Percentiles rank a stretch among this genome's conserved stretches.
Conservation (phyloP, 2,329 filamentous ascomycete genomes). For the Alternaria postmessia region DNA sequence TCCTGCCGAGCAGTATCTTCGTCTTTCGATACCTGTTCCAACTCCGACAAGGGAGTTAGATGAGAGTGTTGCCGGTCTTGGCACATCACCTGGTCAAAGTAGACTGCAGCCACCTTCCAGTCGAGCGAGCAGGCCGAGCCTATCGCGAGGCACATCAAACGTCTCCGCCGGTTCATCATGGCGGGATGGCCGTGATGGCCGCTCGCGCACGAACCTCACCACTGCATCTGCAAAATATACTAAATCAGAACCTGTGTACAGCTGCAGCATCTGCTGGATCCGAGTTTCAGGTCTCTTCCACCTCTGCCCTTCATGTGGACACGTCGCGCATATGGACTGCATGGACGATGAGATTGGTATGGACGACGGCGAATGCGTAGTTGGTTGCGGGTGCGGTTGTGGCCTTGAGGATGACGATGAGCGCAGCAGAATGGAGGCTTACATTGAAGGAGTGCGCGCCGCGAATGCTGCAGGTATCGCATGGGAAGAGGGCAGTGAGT, state of each 20-base stretch:
- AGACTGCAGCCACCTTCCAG: constrained; percentile 26
- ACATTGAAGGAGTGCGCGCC: constrained; percentile 39
- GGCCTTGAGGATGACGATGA: constrained; percentile 39
- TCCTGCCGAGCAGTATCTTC: constrained; percentile 40
- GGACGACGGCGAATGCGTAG: constrained; percentile 42
- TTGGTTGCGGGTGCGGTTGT: constrained; percentile 41
- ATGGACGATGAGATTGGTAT: constrained; percentile 36
- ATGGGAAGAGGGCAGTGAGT: constrained; percentile 39
- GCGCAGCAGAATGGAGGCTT: constrained; percentile 38
- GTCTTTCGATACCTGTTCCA: constrained; percentile 40
- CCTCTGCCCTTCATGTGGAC: constrained; percentile 47
- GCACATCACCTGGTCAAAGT: constrained; percentile 26
- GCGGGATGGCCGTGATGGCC: constrained; percentile 21
- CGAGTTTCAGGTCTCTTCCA: constrained; percentile 47
- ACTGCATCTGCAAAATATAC: constrained; percentile 18
- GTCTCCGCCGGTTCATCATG: constrained; percentile 34
- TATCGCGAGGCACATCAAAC: constrained; percentile 41
- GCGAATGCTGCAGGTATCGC: constrained; percentile 35
- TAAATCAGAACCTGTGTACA: constrained; percentile 36
- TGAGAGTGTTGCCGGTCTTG: constrained; percentile 25
- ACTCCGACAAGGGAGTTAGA: constrained; percentile 30
- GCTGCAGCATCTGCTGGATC: constrained; percentile 52
- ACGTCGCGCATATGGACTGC: constrained; percentile 50
- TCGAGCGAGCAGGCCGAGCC: constrained; percentile 26
- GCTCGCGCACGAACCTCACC: constrained; percentile 17